phyloP scores from a whole-genome alignment of 371 early-diverging fungal genomes.

The Mucor lusitanicus region DNA sequence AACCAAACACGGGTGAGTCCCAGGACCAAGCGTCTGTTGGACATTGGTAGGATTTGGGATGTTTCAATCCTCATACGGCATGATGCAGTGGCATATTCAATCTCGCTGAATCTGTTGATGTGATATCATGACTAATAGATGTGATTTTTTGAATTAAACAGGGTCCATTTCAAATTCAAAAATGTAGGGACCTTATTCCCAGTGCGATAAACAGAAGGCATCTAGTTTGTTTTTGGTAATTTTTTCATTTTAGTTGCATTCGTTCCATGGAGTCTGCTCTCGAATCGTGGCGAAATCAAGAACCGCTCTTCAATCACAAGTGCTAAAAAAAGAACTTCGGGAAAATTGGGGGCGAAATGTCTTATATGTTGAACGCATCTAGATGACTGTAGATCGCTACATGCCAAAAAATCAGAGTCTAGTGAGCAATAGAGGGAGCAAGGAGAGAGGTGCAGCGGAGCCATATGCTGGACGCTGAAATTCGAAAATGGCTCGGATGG shows the following conservation, averaged over 20 bases:
- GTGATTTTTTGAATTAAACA: background rate
- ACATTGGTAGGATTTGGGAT: background rate
- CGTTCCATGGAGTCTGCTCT: background rate
- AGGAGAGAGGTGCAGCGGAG: background rate
- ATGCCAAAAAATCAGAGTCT: background rate
- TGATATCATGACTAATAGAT: background rate
- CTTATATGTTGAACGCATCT: background rate
- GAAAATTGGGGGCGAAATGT: background rate
- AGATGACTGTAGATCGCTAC: background rate
- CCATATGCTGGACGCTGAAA: background rate
- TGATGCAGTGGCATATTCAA: background rate
- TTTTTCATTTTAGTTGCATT: background rate
- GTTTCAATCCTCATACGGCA: background rate
- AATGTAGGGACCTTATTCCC: background rate
- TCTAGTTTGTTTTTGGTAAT: background rate
- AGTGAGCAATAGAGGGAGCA: background rate
- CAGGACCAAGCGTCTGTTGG: background rate
- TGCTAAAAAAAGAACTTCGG: background rate
- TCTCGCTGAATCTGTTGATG: background rate
- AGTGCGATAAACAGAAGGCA: background rate
- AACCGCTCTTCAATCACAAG: background rate
- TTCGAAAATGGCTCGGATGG: background rate
- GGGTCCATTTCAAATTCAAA: background rate
- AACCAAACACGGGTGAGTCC: background rate
- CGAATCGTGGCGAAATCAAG: background rate